phyloP scores from a whole-genome alignment of 306 rosid genomes.

The Rosa multiflora region DNA sequence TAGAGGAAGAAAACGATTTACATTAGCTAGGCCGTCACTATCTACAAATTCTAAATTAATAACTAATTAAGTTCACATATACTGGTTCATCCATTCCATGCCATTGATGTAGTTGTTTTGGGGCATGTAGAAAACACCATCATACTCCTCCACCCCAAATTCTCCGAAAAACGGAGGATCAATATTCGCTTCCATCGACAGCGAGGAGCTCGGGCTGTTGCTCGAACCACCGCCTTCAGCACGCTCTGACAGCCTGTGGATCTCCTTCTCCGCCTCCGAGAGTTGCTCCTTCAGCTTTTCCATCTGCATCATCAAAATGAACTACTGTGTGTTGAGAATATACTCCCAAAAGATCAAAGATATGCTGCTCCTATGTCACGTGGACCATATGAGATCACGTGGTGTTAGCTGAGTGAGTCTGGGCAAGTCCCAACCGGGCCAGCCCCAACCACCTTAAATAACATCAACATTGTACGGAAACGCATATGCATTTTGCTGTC shows the following conservation, averaged over 20 bases:
- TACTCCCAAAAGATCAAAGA: background rate
- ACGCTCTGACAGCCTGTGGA: conserved; percentile 43
- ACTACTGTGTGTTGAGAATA: background rate
- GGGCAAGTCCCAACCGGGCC: conserved; percentile 48
- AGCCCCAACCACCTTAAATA: conserved; percentile 26
- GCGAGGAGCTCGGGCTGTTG: conserved; percentile 62
- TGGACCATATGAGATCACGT: conserved; percentile 38
- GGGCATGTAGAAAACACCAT: conserved; percentile 42
- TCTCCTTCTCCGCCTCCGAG: conserved; percentile 57
- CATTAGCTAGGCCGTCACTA: conserved; percentile 45
- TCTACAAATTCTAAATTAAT: conserved; percentile 44
- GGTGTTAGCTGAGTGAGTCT: conserved; percentile 37
- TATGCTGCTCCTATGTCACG: background rate
- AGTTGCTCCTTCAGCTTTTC: conserved; percentile 61
- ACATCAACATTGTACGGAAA: conserved; percentile 45
- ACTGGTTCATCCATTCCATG: conserved; percentile 67
- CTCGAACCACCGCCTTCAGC: conserved; percentile 36
- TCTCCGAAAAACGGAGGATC: conserved; percentile 64
- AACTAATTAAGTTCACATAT: conserved; percentile 27
- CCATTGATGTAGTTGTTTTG: conserved; percentile 40
- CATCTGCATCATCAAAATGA: conserved; percentile 41
- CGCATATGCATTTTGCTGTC: conserved; percentile 39
- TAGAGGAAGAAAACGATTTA: conserved; percentile 29
- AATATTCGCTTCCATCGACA: conserved; percentile 45
- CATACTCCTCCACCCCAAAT: conserved; percentile 53